phyloP scores from a whole-genome alignment of 768 basidiomycete species.

The Psilocybe tampanensis region DNA sequence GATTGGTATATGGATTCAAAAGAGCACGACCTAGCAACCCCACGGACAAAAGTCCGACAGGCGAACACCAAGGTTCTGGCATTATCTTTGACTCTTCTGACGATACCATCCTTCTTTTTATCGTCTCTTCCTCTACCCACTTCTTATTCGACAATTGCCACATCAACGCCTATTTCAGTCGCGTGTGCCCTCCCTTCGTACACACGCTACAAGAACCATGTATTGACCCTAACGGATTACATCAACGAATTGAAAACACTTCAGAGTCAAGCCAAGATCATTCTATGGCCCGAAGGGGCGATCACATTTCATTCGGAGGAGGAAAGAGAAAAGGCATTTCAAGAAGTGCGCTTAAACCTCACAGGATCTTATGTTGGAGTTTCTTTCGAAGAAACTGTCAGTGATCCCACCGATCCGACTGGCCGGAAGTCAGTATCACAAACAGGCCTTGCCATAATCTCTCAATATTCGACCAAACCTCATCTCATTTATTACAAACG shows the following conservation, averaged over 20 bases:
- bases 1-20: conserved; percentile 57
- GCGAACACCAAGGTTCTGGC: conserved; percentile 37
- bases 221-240: conserved; percentile 57
- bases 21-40: conserved; percentile 7
- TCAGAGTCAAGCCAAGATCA: conserved; percentile 47
- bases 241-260: conserved; percentile 57
- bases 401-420: conserved; percentile 37
- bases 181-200: conserved; percentile 68
- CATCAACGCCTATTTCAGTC: conserved; percentile 59
- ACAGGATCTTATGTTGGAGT: conserved; percentile 61
- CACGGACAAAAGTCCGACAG: conserved; percentile 11
- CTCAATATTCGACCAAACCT: conserved; percentile 33
- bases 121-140: conserved; percentile 41
- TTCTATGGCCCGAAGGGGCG: conserved; percentile 85
- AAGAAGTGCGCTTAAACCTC: conserved; percentile 36
- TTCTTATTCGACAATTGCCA: conserved; percentile 26
- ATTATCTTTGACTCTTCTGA: conserved; percentile 42
- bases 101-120: conserved; percentile 58
- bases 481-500: conserved; percentile 71
- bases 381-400: conserved; percentile 66
- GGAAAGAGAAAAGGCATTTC: conserved; percentile 55
- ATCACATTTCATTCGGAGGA: conserved; percentile 57
- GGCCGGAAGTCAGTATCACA: conserved; percentile 43
- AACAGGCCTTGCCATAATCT: conserved; percentile 69
- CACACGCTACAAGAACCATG: conserved; percentile 38